These are phyloP conservation scores for Metschnikowia proteae DNA, from an alignment of 805 yeast genomes.

Conservation along the genomic window DNA sequence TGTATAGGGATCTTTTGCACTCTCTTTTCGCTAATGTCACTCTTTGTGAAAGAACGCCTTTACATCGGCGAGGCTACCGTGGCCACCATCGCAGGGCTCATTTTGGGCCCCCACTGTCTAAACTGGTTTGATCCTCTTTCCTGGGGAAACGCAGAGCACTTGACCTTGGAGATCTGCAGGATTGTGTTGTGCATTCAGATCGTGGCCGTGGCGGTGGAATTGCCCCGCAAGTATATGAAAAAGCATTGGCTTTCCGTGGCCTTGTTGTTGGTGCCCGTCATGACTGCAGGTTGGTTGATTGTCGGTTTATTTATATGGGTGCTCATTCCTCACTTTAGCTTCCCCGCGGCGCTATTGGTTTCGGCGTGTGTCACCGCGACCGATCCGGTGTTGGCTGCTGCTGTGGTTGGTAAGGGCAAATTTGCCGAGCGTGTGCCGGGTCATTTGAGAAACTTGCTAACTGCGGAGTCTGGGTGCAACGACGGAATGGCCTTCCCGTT, in stretches of 20 bases:
- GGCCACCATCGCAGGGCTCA: constrained; percentile 79
- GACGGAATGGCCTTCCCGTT: constrained; percentile 97
- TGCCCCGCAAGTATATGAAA: constrained; percentile 85
- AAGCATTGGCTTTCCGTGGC: constrained; percentile 77
- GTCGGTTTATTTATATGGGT: constrained; percentile 78
- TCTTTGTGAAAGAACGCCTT: constrained; percentile 75
- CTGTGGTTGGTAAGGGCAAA: constrained; percentile 91
- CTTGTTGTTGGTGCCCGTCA: constrained; percentile 74
- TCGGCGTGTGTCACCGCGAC: constrained; percentile 93
- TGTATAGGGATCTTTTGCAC: constrained; percentile 80
- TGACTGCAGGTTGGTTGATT: constrained; percentile 87
- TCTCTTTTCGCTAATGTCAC: constrained; percentile 73
- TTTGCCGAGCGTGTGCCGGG: constrained; percentile 90
- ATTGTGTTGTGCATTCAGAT: constrained; percentile 83
- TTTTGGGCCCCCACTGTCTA: constrained; percentile 83
- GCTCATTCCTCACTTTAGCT: constrained; percentile 67
- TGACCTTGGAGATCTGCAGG: constrained; percentile 80
- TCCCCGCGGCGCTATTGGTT: constrained; percentile 67
- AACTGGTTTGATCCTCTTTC: constrained; percentile 76
- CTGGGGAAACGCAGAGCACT: constrained; percentile 83
- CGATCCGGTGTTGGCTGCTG: constrained; percentile 92
- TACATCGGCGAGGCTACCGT: constrained; percentile 91
- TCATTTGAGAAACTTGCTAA: constrained; percentile 76
- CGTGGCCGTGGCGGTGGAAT: constrained; percentile 90
- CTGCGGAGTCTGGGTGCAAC: constrained; percentile 88